A percentile compares a stretch with the other conserved stretches of the same genome.
Conservation (phyloP, 2,329 filamentous ascomycete genomes). For the Madurella mycetomatis region DNA sequence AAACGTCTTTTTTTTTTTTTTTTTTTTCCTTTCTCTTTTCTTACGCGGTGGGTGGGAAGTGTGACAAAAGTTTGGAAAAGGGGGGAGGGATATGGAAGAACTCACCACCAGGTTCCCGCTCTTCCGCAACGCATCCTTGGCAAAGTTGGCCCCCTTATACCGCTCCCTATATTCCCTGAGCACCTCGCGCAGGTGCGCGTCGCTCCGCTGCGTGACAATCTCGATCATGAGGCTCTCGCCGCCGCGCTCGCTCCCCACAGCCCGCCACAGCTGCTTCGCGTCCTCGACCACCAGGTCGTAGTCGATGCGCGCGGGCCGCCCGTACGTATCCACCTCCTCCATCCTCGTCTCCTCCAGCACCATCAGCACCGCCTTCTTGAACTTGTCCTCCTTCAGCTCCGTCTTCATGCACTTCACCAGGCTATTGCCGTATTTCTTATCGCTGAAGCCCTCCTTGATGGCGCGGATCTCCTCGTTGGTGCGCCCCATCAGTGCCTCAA, state of each 20-base stretch:
- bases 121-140: conserved; percentile 79
- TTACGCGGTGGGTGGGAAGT: not conserved
- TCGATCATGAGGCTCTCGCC: conserved; percentile 85
- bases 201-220: conserved; percentile 75
- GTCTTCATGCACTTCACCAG: conserved; percentile 82
- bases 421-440: conserved; percentile 85
- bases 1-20: no score
- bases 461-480: conserved; percentile 78
- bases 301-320: conserved; percentile 55
- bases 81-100: not conserved
- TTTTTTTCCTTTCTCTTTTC: no score
- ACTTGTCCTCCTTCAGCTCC: conserved; percentile 93
- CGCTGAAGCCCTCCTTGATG: conserved; percentile 85
- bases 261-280: conserved; percentile 63
- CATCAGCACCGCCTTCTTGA: conserved; percentile 79
- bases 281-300: conserved; percentile 62
- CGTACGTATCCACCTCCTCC: conserved; percentile 69
- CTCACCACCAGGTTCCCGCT: conserved; percentile 88
- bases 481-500: conserved; percentile 87
- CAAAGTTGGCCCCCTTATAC: conserved; percentile 72
- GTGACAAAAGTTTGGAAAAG: not conserved
- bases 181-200: conserved; percentile 76
- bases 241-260: conserved; percentile 69
- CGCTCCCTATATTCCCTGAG: conserved; percentile 69
- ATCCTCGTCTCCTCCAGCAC: conserved; percentile 79